Conservation (phyloP, 805 yeast species). For the Starmerella powellii region DNA sequence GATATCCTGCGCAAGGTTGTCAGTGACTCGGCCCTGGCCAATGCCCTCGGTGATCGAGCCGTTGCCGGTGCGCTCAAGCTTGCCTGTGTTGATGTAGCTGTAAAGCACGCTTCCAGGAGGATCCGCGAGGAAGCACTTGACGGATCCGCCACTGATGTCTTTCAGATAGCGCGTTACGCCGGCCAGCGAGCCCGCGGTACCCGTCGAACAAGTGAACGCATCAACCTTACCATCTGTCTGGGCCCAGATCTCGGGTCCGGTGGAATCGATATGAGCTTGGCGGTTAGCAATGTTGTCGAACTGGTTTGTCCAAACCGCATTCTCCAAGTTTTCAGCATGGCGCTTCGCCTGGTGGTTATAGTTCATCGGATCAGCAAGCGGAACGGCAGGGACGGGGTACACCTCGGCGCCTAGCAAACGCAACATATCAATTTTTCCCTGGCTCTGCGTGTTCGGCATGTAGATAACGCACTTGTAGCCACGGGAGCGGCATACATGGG, state of each 20-base stretch:
- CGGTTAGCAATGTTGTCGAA: slow-evolving; percentile 82
- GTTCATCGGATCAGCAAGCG: slow-evolving; percentile 68
- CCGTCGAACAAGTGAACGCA: slow-evolving; percentile 82
- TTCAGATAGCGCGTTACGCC: slow-evolving; percentile 74
- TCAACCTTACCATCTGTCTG: slow-evolving; percentile 68
- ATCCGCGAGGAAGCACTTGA: slow-evolving; percentile 66
- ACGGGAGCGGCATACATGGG: slow-evolving; percentile 60
- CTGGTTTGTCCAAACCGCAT: slow-evolving; percentile 89
- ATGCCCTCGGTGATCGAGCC: slow-evolving; percentile 90
- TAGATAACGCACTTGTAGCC: slow-evolving; percentile 78
- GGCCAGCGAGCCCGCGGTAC: slow-evolving; percentile 88
- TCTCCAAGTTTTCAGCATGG: slow-evolving; percentile 62
- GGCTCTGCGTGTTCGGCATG: slow-evolving; percentile 86
- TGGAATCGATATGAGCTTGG: slow-evolving; percentile 76
- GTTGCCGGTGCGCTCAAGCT: slow-evolving; percentile 57
- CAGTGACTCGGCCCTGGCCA: slow-evolving; percentile 90
- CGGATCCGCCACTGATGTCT: slow-evolving; percentile 47
- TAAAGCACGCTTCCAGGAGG: slow-evolving; percentile 88
- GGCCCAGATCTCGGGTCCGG: slow-evolving; percentile 88
- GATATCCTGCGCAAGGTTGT: slow-evolving; percentile 62
- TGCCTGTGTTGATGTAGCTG: slow-evolving; percentile 61
- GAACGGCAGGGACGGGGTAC: slow-evolving; percentile 77
- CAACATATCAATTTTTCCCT: slow-evolving; percentile 62
- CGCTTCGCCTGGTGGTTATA: slow-evolving; percentile 78
- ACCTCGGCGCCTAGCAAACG: slow-evolving; percentile 75